Conservation (phyloP, 331 rosid genomes). For the Telfairia occidentalis region DNA sequence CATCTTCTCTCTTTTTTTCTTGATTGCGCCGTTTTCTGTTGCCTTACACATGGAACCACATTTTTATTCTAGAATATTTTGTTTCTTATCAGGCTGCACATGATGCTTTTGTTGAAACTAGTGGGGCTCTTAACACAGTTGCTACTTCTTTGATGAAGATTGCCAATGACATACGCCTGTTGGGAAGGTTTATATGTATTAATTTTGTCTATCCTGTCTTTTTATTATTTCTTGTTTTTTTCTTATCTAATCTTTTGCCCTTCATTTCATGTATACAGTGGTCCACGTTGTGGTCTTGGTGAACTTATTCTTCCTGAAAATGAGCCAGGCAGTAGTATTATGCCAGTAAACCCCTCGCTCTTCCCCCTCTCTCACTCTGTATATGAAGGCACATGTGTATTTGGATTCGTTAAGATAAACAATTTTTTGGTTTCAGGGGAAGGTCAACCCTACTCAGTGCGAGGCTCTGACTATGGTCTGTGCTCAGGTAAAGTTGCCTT, state of each 20-base stretch:
- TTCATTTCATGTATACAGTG: constrained; percentile 35
- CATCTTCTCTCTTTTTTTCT: constrained; percentile 7
- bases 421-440: constrained; percentile 59
- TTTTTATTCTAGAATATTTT: constrained; percentile 6
- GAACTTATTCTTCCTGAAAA: constrained; percentile 98
- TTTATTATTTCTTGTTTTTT: background rate
- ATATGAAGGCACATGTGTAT: background rate
- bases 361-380: constrained; percentile 12
- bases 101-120: constrained; percentile 87
- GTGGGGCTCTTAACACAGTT: constrained; percentile 86
- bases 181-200: constrained; percentile 64
- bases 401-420: constrained; percentile 12
- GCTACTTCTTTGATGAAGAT: constrained; percentile 87
- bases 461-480: constrained; percentile 99
- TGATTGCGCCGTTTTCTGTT: constrained; percentile 8
- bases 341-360: constrained; percentile 59
- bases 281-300: constrained; percentile 99
- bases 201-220: background rate
- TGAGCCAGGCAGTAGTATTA: constrained; percentile 99
- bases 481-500: constrained; percentile 60
- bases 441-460: constrained; percentile 99
- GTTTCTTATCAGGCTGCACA: constrained; percentile 79
- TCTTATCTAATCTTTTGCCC: background rate
- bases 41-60: constrained; percentile 6
- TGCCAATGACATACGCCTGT: constrained; percentile 83